Evolutionary conservation across 1,139 yeast species (phyloP), one percentile per base, ranked within the genome.

Genomic region (Lodderomyces orthopsilosis): DNA sequence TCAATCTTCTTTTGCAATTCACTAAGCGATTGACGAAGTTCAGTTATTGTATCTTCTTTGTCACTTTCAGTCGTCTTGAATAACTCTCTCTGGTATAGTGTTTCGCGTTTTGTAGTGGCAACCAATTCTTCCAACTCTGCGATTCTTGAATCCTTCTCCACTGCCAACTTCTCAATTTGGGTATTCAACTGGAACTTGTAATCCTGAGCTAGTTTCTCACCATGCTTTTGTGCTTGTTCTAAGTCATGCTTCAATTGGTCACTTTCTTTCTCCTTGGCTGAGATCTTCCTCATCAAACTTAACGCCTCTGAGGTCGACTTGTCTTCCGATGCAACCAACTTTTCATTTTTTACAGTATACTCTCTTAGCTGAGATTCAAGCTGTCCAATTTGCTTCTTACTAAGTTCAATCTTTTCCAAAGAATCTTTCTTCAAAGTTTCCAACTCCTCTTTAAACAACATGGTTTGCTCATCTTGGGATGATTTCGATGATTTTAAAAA

Each of bases 151-250:
- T 65, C 70, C 45, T 62, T 58, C n/a, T 55, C 54, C 2, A 61
- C 60, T 12, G 62, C 53, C 34, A 64, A 46, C 32, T 49, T 54
- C 47, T 69, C 73, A 41, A 69, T 55, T 44, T 61, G 59, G 12
- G 48, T 44, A 45, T 65, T 67, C 48, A 65, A 57, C 38, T 61
- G 59, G 51, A 58, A 59, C 9, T 63, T 59, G 46, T 58, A 62
- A 14, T 61, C 56, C 36, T 53, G 48, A 35, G 58, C 61, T 34
- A 58, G 39, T 28, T 54, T 42, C 12, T n/a, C 14, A 6, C 12
- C 10, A 17, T 21, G 17, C 9, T 32, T 3, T 30, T 45, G 40
- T 35, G 34, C 28, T 21, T 35, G 14, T 21, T 35, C 28, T 17
- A 38, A 23, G 17, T 35, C 32, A 12, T 14, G 23, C 14, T 14